Evolutionary conservation across 306 rosid genomes (phyloP).

Genomic region (Mucuna pruriens): DNA sequence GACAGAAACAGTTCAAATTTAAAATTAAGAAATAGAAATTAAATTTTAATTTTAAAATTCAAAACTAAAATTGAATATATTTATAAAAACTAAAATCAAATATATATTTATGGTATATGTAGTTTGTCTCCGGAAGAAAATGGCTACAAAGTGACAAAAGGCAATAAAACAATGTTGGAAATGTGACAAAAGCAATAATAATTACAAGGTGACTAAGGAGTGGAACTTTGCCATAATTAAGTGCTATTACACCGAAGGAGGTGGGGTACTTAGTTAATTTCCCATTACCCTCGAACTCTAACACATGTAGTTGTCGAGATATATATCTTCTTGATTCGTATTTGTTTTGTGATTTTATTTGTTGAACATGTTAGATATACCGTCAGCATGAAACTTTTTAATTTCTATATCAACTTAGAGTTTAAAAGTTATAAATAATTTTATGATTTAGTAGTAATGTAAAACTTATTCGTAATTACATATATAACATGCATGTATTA

Average conservation of each 20-base stretch:
- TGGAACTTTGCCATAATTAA: constrained; percentile 8
- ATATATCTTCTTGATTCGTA: neutral
- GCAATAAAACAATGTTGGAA: neutral
- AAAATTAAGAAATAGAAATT: neutral
- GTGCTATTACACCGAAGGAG: neutral
- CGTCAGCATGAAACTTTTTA: neutral
- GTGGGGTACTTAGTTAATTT: constrained; percentile 25
- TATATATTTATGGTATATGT: too few relatives aligned
- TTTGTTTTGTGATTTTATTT: neutral
- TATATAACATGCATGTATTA: neutral
- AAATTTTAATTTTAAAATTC: too few relatives aligned
- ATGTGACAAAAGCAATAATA: neutral
- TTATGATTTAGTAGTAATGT: too few relatives aligned
- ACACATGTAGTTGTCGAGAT: neutral
- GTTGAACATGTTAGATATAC: neutral
- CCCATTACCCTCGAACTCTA: neutral
- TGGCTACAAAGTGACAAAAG: neutral
- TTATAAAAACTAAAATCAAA: too few relatives aligned
- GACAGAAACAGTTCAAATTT: neutral
- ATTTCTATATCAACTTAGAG: neutral
- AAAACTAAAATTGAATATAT: too few relatives aligned
- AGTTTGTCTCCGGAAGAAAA: neutral
- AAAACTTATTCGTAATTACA: neutral
- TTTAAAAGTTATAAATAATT: too few relatives aligned
- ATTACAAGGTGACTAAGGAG: neutral